Conservation (phyloP, 768 basidiomycete genomes). For the Leccinum subgranulosum region DNA sequence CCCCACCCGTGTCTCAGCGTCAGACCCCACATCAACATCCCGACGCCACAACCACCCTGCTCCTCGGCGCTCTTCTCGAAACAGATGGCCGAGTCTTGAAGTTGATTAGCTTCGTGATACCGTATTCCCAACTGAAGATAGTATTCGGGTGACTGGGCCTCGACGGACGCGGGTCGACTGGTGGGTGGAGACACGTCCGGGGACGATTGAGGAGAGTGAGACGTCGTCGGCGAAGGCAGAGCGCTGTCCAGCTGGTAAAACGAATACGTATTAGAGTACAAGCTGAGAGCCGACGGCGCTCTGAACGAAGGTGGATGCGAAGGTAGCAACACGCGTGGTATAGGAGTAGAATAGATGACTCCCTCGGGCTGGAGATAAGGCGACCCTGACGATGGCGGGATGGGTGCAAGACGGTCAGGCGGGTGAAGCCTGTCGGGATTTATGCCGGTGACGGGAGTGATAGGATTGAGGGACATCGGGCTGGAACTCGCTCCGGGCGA, state of each 20-base stretch:
- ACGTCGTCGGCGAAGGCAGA: constrained; percentile 42
- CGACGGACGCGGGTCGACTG: constrained; percentile 2
- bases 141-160: constrained; percentile 52
- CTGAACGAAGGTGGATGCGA: constrained; percentile 37
- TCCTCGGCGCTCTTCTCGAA: constrained; percentile 76
- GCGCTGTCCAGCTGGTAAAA: constrained; percentile 57
- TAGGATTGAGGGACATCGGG: constrained; percentile 7
- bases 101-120: constrained; percentile 70
- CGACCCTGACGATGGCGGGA: background rate
- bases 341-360: constrained; percentile 14
- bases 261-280: constrained; percentile 62
- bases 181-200: too few relatives aligned
- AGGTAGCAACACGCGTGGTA: constrained; percentile 17
- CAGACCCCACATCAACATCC: constrained; percentile 93
- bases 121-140: constrained; percentile 75
- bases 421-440: constrained; percentile 2
- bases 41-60: constrained; percentile 78
- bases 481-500: constrained; percentile 27
- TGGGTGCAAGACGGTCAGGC: background rate
- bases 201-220: constrained; percentile 10
- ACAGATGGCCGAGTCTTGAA: constrained; percentile 63
- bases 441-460: constrained; percentile 24
- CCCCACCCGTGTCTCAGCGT: constrained; percentile 89
- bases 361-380: constrained; percentile 19
- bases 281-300: constrained; percentile 36